These are phyloP conservation scores for Fraxinus angustifolia DNA, from an alignment of 305 asterid genomes.

Conservation along the genomic window DNA sequence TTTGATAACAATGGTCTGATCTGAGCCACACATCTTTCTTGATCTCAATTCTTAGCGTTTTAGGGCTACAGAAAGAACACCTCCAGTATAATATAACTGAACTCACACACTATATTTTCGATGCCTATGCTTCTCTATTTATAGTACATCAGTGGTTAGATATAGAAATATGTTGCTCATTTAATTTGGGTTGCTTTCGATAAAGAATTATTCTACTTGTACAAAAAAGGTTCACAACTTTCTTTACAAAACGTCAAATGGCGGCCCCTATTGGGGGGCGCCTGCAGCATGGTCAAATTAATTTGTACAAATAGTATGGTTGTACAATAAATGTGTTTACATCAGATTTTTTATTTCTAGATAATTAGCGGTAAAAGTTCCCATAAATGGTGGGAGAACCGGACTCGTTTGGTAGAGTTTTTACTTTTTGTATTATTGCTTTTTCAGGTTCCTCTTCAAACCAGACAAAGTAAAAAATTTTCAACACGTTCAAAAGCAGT, in stretches of 20 bases:
- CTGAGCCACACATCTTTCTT: slow-evolving; percentile 46
- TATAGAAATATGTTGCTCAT: neutral
- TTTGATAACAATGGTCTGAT: slow-evolving; percentile 19
- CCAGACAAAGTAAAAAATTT: no score
- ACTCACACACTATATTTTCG: neutral
- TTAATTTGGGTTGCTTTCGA: neutral
- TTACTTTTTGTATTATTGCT: no score
- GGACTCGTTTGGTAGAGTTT: no score
- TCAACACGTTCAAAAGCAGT: neutral
- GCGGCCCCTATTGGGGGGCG: no score
- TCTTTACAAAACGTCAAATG: no score
- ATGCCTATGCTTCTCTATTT: slow-evolving; percentile 14
- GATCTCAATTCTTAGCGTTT: neutral
- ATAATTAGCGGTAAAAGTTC: neutral
- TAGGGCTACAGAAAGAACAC: neutral
- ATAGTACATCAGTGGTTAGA: neutral
- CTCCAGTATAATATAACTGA: neutral
- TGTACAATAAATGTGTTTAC: neutral
- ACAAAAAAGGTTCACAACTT: no score
- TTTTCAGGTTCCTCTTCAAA: neutral
- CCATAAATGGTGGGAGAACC: neutral
- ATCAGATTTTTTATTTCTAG: neutral
- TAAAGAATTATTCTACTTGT: no score
- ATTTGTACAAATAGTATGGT: no score
- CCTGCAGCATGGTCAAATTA: no score